phyloP scores from a whole-genome alignment of 441 rosid genomes.

The Lepidium campestre region DNA sequence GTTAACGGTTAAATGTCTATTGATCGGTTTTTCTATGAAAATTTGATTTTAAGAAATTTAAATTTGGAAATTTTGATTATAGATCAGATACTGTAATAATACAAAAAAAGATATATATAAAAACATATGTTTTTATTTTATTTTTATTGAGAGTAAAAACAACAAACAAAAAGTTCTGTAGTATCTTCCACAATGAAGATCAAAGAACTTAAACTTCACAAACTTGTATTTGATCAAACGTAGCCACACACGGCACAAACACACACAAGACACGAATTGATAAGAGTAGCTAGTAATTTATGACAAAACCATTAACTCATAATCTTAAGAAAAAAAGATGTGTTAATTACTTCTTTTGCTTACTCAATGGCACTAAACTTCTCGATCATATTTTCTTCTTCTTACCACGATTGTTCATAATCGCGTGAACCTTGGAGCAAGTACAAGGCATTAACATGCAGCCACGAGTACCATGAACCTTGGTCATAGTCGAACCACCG shows the following conservation, averaged over 20 bases:
- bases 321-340: not conserved
- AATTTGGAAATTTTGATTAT: too few relatives aligned
- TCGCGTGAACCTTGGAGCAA: slow-evolving; percentile 29
- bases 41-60: too few relatives aligned
- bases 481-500: slow-evolving; percentile 4
- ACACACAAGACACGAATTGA: slow-evolving; percentile 5
- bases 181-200: not conserved
- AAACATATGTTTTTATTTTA: not conserved
- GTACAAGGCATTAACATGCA: slow-evolving; percentile 29
- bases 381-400: slow-evolving; percentile 26
- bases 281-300: not conserved
- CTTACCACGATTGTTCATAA: slow-evolving; percentile 28
- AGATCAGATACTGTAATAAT: too few relatives aligned
- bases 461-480: slow-evolving; percentile 19
- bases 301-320: slow-evolving; percentile 5
- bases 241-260: not conserved
- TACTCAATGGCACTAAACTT: slow-evolving; percentile 30
- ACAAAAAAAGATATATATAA: not conserved
- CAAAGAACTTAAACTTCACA: slow-evolving; percentile 12
- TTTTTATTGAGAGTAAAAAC: slow-evolving; percentile 11
- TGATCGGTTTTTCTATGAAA: too few relatives aligned
- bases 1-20: too few relatives aligned
- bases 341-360: slow-evolving; percentile 2
- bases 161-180: slow-evolving; percentile 3
- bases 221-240: not conserved